These are phyloP conservation scores for Sarcomyxa edulis DNA, from an alignment of 768 basidiomycete genomes.

Conservation along the genomic window DNA sequence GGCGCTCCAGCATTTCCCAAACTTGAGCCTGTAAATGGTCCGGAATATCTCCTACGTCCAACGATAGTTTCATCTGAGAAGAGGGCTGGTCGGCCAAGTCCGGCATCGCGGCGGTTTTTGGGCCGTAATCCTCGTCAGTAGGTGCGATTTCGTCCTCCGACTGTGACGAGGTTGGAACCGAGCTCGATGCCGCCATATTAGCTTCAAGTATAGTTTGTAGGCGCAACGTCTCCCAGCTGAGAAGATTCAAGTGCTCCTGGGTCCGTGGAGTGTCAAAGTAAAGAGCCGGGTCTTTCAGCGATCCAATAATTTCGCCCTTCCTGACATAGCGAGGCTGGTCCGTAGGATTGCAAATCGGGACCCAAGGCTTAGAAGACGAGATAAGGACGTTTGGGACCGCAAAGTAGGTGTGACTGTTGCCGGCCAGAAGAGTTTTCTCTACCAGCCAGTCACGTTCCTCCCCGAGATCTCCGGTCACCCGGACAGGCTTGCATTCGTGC, in stretches of 20 bases:
- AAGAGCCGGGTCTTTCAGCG: constrained; percentile 2
- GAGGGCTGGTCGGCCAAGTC: constrained; percentile 7
- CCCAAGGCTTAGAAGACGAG: constrained; percentile 1
- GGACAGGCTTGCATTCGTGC: too few species aligned
- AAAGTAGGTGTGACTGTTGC: too few species aligned
- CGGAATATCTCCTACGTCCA: constrained; percentile 17
- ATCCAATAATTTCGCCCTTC: constrained; percentile 10
- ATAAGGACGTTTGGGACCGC: too few species aligned
- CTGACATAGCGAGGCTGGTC: constrained; percentile 6
- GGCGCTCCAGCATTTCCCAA: constrained; percentile 9
- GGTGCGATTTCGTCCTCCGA: constrained; percentile 6
- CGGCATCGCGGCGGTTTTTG: constrained; percentile 17
- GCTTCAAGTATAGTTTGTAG: too few species aligned
- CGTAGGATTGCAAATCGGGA: constrained; percentile 13
- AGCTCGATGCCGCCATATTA: constrained; percentile 1
- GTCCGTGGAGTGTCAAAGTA: constrained; percentile 7
- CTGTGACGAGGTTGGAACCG: background rate
- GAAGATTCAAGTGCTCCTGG: too few species aligned
- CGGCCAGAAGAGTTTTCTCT: too few species aligned
- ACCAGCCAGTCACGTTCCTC: constrained; percentile 3
- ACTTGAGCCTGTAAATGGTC: constrained; percentile 7
- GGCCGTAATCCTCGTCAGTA: constrained; percentile 13
- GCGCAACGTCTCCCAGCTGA: background rate
- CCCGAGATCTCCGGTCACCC: constrained; percentile 2
- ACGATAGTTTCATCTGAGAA: constrained; percentile 3